phyloP scores from a whole-genome alignment of 352 stramenopile genomes.

The Nothophytophthora sp. region DNA sequence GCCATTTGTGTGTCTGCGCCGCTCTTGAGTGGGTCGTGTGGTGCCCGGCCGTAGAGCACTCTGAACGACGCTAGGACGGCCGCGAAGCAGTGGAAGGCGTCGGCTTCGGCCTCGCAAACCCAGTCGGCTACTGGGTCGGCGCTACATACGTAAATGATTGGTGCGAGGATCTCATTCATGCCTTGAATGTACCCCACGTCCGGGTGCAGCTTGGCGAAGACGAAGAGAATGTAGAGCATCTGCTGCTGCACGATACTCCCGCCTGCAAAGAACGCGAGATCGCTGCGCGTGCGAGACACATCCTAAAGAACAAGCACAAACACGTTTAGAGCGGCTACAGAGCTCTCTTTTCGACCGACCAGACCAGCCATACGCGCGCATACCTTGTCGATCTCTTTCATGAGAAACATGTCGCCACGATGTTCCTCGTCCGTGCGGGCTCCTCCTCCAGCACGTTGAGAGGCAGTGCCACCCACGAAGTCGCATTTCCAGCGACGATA shows the following conservation, averaged over 20 bases:
- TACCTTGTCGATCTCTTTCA: conserved; percentile 73
- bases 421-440: conserved; percentile 19
- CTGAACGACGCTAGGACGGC: conserved; percentile 51
- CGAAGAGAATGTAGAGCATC: conserved; percentile 74
- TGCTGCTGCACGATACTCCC: conserved; percentile 56
- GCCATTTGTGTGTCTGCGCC: conserved; percentile 63
- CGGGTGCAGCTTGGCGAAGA: conserved; percentile 78
- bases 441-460: conserved; percentile 7
- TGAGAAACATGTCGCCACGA: conserved; percentile 33
- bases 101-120: conserved; percentile 43
- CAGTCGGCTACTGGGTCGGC: conserved; percentile 39
- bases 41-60: conserved; percentile 44
- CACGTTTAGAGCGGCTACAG: too few relatives aligned
- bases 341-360: not conserved
- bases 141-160: conserved; percentile 80
- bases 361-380: not conserved
- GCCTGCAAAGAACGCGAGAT: conserved; percentile 46
- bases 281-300: conserved; percentile 58
- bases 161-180: conserved; percentile 95
- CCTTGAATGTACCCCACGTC: conserved; percentile 93
- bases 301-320: conserved; percentile 31
- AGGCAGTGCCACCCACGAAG: conserved; percentile 26
- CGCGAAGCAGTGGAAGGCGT: conserved; percentile 56
- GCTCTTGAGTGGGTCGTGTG: conserved; percentile 43
- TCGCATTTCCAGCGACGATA: conserved; percentile 41